phyloP scores from a whole-genome alignment of 2,329 filamentous ascomycete genomes.

The Colletotrichum sp. region DNA sequence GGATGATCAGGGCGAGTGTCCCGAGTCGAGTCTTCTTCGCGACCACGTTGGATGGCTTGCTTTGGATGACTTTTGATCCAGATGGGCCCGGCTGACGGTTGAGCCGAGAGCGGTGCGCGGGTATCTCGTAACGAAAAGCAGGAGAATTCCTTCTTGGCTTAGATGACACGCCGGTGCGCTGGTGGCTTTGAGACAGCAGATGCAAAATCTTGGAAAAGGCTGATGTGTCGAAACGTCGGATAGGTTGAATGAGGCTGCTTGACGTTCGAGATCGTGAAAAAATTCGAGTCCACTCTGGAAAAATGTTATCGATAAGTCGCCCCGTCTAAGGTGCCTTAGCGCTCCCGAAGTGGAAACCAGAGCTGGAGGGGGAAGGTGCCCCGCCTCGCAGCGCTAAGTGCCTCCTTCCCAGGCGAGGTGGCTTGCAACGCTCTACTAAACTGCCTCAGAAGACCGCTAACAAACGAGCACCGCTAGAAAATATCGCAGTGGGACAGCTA shows the following conservation, averaged over 20 bases:
- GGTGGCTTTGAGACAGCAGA: constrained; percentile 1
- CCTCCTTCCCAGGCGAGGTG: neutral
- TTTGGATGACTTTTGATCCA: neutral
- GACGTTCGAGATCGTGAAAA: constrained; percentile 6
- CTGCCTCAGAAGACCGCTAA: neutral
- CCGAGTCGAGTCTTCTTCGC: constrained; percentile 3
- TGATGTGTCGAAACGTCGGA: neutral
- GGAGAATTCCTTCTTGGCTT: neutral
- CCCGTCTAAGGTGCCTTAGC: neutral
- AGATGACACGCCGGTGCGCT: neutral
- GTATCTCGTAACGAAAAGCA: neutral
- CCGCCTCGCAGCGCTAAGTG: neutral
- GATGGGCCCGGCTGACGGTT: neutral
- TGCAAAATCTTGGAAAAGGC: neutral
- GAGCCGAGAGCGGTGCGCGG: neutral
- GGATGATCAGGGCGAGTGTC: neutral
- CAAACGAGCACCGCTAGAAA: neutral
- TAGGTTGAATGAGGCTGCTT: neutral
- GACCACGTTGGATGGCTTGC: constrained; percentile 8
- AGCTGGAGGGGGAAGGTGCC: neutral
- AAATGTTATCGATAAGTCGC: constrained; percentile 12
- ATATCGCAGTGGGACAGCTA: neutral
- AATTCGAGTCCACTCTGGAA: constrained; percentile 5
- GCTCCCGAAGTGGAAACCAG: neutral
- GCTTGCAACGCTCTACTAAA: neutral